Evolutionary conservation across 139 green algal genomes (phyloP), one percentile per base, ranked within the genome.

Genomic region (Picochlorum sp.): DNA sequence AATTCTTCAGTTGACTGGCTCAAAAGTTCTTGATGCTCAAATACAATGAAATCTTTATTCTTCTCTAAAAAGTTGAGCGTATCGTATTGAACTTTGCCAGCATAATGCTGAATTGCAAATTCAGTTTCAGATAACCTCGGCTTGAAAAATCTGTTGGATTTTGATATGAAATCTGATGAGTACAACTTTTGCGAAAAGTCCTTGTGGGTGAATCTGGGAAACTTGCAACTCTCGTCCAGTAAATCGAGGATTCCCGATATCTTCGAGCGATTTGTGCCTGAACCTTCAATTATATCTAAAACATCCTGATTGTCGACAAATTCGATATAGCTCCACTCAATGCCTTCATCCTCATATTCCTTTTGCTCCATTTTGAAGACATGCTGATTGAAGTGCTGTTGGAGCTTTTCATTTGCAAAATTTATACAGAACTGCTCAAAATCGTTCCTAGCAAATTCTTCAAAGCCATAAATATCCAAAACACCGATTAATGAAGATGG

Each of bases 301-400:
- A 98, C 87, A 62, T 98, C 94, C 77, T 85, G 78, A 80, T 98
- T 98, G 83, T 98, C 93, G 51, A 96, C 88, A 83, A 98, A 98
- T 56, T 96, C 76, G 71, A 99, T 98, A 76, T 98, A 97, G 52
- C 76, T 88, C 94, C 94, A 99, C 78, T 98, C 85, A 68, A 99
- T 99, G 50, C 79, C 74, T 80, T 99, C 94, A 6, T 76, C 79
- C 82, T 96, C 88, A 68, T 99, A 99, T 81, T 98, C 94, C 16
- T 92, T 87, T 81, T 99, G 94, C 86, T 99, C 94, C 88, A 92
- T 88, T 82, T 96, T 96, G 81, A 96, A 97, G n/a, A 97, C 89
- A 72, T 97, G 90, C 73, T 92, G 82, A 79, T 99, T 99, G 87
- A 99, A 99, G 76, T 99, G 94, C 81, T 99, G 94, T 85, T 99